Evolutionary conservation across 306 rosid genomes (phyloP).

Genomic region (Alnus rubra): DNA sequence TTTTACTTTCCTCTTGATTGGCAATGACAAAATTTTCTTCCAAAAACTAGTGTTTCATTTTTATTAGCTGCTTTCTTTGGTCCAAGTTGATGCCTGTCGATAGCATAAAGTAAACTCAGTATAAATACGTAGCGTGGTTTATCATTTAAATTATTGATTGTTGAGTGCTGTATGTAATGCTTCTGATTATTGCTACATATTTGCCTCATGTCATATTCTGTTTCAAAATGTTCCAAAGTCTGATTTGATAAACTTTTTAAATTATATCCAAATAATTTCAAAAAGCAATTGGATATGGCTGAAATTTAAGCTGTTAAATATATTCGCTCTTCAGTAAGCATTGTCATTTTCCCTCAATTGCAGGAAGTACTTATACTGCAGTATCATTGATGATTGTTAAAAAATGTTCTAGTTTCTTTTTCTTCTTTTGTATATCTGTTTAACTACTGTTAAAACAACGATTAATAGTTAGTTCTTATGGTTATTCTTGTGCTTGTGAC

Average conservation of each 20-base stretch:
- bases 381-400: background rate
- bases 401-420: background rate
- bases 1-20: background rate
- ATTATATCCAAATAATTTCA: background rate
- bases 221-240: background rate
- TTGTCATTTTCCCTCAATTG: background rate
- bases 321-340: background rate
- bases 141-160: background rate
- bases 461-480: background rate
- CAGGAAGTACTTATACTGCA: background rate
- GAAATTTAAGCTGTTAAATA: background rate
- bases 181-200: background rate
- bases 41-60: background rate
- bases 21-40: background rate
- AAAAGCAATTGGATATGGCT: background rate
- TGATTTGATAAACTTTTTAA: background rate
- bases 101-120: background rate
- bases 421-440: background rate
- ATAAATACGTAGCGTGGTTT: background rate
- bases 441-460: background rate
- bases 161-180: background rate
- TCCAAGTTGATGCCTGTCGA: background rate
- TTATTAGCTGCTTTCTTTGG: background rate
- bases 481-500: constrained; percentile 5
- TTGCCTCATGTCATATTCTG: background rate